phyloP scores from a whole-genome alignment of 305 asterid species.

The Monarda citriodora region DNA sequence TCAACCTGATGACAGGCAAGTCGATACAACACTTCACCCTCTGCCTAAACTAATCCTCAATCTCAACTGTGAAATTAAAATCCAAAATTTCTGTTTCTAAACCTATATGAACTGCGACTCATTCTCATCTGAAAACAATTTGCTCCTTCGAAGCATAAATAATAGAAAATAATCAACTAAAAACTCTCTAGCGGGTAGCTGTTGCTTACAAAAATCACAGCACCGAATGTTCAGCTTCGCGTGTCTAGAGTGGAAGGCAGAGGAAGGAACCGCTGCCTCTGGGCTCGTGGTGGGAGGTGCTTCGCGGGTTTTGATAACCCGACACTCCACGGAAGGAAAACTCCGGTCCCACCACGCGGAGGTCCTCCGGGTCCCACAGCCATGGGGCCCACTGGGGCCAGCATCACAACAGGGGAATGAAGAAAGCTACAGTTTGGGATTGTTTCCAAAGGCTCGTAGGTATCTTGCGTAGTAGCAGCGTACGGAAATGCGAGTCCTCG shows the following conservation, averaged over 20 bases:
- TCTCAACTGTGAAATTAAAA: constrained; percentile 7
- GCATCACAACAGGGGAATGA: constrained; percentile 67
- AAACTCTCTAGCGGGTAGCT: constrained; percentile 14
- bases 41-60: constrained; percentile 24
- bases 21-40: constrained; percentile 6
- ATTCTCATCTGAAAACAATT: constrained; percentile 16
- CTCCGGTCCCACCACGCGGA: constrained; percentile 93
- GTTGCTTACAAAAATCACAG: constrained; percentile 7
- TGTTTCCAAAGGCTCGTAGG: constrained; percentile 41
- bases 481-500: constrained; percentile 46
- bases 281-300: constrained; percentile 96
- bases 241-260: constrained; percentile 50
- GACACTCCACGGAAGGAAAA: constrained; percentile 82
- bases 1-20: constrained; percentile 9
- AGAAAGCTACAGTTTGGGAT: constrained; percentile 76
- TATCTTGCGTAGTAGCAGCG: constrained; percentile 37
- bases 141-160: constrained; percentile 20
- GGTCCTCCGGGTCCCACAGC: constrained; percentile 51
- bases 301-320: constrained; percentile 62
- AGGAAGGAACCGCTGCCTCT: constrained; percentile 72
- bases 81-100: constrained; percentile 21
- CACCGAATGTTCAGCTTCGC: constrained; percentile 9
- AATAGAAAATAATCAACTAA: constrained; percentile 18
- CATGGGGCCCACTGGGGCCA: constrained; percentile 67
- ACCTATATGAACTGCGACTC: constrained; percentile 14